Base-by-base conservation (phyloP, 306 rosid species). In the Quercus dentata region DNA sequence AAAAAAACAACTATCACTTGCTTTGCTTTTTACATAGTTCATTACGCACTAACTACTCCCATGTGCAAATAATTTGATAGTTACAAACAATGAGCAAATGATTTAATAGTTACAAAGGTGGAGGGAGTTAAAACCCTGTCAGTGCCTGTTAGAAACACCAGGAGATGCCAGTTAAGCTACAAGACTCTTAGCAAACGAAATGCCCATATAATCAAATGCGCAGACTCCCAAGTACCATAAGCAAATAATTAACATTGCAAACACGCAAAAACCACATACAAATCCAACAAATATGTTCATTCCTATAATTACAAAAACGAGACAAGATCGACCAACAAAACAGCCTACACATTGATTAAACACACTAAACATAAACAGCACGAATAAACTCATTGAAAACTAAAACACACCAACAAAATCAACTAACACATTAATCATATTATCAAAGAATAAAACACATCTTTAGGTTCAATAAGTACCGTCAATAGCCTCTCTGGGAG, bases 401-500 rank as follows among this genome's bases (percentile, higher is more conserved):
- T 27, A 64, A 64, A 30, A 68, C 10, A 5, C 19, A 8, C 31
- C 64, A 61, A 20, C 18, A 35, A 20, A 35, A 38, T 57, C 56
- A 59, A 75, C 14, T 35, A 52, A 73, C 44, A 21, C n/a, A n/a
- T 20, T 51, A 57, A 30, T 19, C 25, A 4, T 33, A 20, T 11
- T 41, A 41, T 41, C 56, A 54, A 30, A 44, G 12, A 27, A 35
- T 19, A 30, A 65, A 62, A 30, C 71, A 3, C 11, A 17, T 63
- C 69, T 33, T 20, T 46, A 14, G 46, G 23, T 11, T 8, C 28
- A 9, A 55, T 33, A 14, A 23, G 28, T 25, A 89, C 93, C 93
- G 56, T 87, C 91, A 5, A 79, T 79, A 19, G 93, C 93, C 4
- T 89, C 93, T 77, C 91, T 78, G 13, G 93, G 93, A 9, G 93